These are phyloP conservation scores for Populus simonii DNA, from an alignment of 345 rosid genomes.

Conservation along the genomic window DNA sequence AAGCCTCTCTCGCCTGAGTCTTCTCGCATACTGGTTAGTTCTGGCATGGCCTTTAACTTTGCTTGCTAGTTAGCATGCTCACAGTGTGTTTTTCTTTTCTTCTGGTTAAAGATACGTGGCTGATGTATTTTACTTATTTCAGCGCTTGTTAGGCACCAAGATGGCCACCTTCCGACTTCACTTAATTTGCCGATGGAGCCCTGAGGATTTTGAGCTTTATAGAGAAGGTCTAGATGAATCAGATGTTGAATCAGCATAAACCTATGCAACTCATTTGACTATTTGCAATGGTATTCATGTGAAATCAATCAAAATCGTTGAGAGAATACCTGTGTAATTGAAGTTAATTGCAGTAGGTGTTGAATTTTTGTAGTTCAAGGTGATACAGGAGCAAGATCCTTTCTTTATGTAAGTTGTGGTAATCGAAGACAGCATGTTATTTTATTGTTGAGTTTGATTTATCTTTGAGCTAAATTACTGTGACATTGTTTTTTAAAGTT, in stretches of 20 bases:
- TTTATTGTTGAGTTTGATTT: not conserved
- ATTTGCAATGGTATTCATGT: not conserved
- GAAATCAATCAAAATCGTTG: conserved; percentile 6
- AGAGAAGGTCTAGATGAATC: conserved; percentile 61
- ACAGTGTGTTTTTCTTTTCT: not conserved
- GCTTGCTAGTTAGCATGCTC: not conserved
- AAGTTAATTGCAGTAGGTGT: not conserved
- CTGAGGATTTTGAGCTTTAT: conserved; percentile 71
- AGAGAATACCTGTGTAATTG: not conserved
- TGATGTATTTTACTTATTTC: conserved; percentile 19
- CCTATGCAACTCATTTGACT: not conserved
- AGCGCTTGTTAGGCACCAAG: conserved; percentile 86
- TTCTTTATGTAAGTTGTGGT: not conserved
- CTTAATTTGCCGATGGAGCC: conserved; percentile 77
- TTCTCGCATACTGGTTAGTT: conserved; percentile 75
- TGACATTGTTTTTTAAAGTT: not conserved
- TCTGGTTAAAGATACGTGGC: not conserved
- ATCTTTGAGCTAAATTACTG: not conserved
- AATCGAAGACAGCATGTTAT: not conserved
- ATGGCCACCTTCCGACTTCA: conserved; percentile 86
- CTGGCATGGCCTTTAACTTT: not conserved
- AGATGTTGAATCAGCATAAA: conserved; percentile 74
- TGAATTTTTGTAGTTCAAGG: not conserved
- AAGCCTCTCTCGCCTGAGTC: conserved; percentile 89
- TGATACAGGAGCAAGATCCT: not conserved